Base-by-base conservation (phyloP, 306 rosid genomes). In the Malus sylvestris region DNA sequence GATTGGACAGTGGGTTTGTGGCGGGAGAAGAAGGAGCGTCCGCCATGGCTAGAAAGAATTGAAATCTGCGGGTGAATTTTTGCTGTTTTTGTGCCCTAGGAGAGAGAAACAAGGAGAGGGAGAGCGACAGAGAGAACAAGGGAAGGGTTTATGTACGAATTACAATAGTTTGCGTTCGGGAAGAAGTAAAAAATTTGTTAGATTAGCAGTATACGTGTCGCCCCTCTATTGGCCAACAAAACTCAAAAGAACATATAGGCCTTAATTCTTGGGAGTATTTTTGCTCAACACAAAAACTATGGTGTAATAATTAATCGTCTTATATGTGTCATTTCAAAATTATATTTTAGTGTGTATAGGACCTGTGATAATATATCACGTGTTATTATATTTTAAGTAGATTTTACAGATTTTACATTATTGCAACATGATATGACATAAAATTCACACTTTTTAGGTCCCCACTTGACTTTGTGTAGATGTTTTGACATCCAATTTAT, bases 21-120 rank as follows among this genome's bases (percentile, higher is more conserved):
- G 85, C 84, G 30, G 93, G 85, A 69, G 96, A 77, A 19, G 93
- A 52, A 44, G 91, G 68, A 64, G 93, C 75, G 66, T 93, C 98
- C 75, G 98, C 97, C 99, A 96, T 96, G 58, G 70, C 67, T 59
- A 30, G 67, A 44, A 15, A 7, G 51, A 69, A 67, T 46, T 29
- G 68, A 40, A 74, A 35, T 76, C 74, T 32, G 51, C 38, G 22
- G 22, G 15, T 33, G 16, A 2, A 62, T 71, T 60, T 66, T 49
- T 18, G 66, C 64, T 67, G 9, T 68, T 42, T 57, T 25, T 4
- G 77, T 71, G 72, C 77, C 77, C 77, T 78, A 62, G 55, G 52
- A 38, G 55, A 42, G 70, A 22, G 49, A 65, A 16, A 33, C 30
- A 22, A 1, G 14, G 51, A n/a, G 30, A 14, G 2, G n/a, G 69